Evolutionary conservation across 495 filamentous ascomycete genomes (phyloP).

Genomic region (Annulohypoxylon bovei): DNA sequence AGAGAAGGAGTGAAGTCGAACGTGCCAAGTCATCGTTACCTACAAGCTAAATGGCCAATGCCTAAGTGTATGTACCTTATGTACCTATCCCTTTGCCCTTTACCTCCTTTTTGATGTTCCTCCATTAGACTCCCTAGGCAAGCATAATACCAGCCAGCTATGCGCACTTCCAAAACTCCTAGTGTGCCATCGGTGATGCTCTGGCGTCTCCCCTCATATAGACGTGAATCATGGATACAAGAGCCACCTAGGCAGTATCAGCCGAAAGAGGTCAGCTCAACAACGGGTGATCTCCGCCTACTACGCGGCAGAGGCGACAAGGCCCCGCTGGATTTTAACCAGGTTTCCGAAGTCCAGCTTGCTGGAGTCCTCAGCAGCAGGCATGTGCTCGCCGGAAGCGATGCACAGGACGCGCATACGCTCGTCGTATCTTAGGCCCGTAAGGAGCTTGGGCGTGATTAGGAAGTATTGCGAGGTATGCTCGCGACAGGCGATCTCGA

Average conservation of each 20-base stretch:
- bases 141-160: background rate
- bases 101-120: background rate
- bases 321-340: conserved; percentile 55
- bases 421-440: conserved; percentile 81
- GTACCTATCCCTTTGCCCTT: background rate
- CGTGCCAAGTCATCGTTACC: background rate
- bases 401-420: conserved; percentile 95
- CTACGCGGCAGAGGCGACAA: conserved; percentile 45
- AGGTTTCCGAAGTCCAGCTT: conserved; percentile 67
- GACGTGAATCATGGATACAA: background rate
- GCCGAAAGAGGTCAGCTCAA: background rate
- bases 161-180: background rate
- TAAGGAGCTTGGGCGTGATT: conserved; percentile 96
- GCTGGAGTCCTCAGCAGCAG: conserved; percentile 56
- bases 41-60: background rate
- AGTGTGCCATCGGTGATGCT: background rate
- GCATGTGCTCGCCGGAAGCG: conserved; percentile 91
- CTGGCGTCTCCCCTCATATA: background rate
- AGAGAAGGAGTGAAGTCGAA: background rate
- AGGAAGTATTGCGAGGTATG: conserved; percentile 85
- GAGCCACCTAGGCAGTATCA: background rate
- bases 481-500: conserved; percentile 87
- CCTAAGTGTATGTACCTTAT: background rate
- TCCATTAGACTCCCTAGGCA: background rate
- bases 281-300: background rate